A percentile compares a stretch with the other conserved stretches of the same genome.
phyloP scores from a whole-genome alignment of 2,329 filamentous ascomycete genomes.

The Nemania sp. region DNA sequence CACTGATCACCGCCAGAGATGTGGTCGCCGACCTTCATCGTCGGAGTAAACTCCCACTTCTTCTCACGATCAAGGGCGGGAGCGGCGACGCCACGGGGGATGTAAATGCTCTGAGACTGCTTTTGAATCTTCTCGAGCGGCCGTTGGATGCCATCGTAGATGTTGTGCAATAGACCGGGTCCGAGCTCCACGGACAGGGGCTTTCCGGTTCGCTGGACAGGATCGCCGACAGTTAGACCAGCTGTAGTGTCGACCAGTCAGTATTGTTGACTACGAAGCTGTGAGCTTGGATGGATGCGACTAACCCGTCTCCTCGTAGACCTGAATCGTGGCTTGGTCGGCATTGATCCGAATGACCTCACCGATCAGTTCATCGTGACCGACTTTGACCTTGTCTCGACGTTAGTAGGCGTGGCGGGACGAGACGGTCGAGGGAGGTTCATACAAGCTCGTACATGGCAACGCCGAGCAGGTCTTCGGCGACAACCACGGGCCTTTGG shows the following conservation, averaged over 20 bases:
- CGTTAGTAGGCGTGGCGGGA: slow-evolving; percentile 14
- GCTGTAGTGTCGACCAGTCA: slow-evolving; percentile 59
- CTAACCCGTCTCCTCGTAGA: slow-evolving; percentile 97
- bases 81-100: slow-evolving; percentile 88
- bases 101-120: slow-evolving; percentile 87
- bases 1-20: slow-evolving; percentile 96
- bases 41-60: slow-evolving; percentile 96
- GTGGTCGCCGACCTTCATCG: slow-evolving; percentile 93
- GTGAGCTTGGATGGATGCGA: slow-evolving; percentile 10
- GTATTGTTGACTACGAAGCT: not conserved
- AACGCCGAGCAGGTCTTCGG: slow-evolving; percentile 98
- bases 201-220: slow-evolving; percentile 88
- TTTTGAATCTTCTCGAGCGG: slow-evolving; percentile 85
- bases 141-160: slow-evolving; percentile 98
- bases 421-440: slow-evolving; percentile 20
- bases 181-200: slow-evolving; percentile 96
- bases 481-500: slow-evolving; percentile 84
- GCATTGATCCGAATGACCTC: slow-evolving; percentile 97
- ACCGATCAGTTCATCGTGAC: slow-evolving; percentile 87
- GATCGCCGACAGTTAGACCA: slow-evolving; percentile 94
- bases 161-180: slow-evolving; percentile 96
- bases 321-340: slow-evolving; percentile 96
- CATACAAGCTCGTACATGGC: slow-evolving; percentile 98
- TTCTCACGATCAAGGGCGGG: slow-evolving; percentile 87
- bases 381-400: slow-evolving; percentile 75